Evolutionary conservation across 2,329 filamentous ascomycete genomes (phyloP).

Genomic region (Pseudogymnoascus sp.): DNA sequence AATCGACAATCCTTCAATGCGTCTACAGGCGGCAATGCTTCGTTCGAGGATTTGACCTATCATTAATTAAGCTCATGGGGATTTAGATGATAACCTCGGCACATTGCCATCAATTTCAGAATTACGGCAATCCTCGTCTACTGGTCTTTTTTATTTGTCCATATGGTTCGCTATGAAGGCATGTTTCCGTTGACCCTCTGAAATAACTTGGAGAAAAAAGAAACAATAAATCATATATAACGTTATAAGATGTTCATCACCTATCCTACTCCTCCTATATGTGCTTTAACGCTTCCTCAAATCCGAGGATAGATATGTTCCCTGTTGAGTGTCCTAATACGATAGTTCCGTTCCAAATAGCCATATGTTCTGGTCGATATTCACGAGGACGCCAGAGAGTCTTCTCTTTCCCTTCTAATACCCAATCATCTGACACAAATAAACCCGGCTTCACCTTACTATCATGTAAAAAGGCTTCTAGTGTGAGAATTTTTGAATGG

Average conservation of each 20-base stretch:
- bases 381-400: neutral
- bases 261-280: too few species aligned
- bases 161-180: neutral
- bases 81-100: neutral
- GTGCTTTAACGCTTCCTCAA: too few species aligned
- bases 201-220: too few species aligned
- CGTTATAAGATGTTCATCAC: too few species aligned
- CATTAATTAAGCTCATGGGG: neutral
- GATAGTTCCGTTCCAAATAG: neutral
- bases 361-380: neutral
- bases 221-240: too few species aligned
- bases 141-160: neutral
- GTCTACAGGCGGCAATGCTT: neutral
- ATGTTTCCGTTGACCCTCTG: too few species aligned
- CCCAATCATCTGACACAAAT: neutral
- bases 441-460: neutral
- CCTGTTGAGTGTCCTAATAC: too few species aligned
- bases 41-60: neutral
- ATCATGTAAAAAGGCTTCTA: too few species aligned
- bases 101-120: neutral
- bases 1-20: neutral
- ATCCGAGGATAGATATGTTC: too few species aligned
- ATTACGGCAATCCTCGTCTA: neutral
- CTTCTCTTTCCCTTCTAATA: neutral
- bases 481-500: too few species aligned